Base-by-base conservation (phyloP, 768 basidiomycete genomes). In the Collybia nuda region DNA sequence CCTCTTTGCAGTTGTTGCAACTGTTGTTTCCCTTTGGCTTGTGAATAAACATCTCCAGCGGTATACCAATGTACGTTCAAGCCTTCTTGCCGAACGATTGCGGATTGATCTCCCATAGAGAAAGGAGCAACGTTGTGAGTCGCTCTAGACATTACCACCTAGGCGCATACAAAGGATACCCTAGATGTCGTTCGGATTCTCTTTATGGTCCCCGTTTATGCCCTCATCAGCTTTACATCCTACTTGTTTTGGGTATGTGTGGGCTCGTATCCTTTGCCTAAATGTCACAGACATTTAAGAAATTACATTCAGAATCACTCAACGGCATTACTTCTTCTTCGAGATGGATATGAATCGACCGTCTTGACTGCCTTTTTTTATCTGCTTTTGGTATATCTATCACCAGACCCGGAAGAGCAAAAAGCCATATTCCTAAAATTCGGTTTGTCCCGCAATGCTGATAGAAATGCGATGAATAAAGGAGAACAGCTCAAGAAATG, bases 311-410 rank as follows among this genome's bases (percentile, higher is more conserved):
- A 85, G 81, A 81, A 85, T 52, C 78, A 88, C 48, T 78, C 88
- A 1, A 84, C 87, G 0, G 83, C 85, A 2, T 68, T 88, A 22
- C 76, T 88, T 37, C 77, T 90, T 40, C 64, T 88, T 45, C 78
- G 88, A 40, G 88, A 90, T 61, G 77, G 80, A 54, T 91, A 90
- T 65, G 89, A 90, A 71, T 80, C 87, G 9, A 80, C 85, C 35
- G 83, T 90, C 11, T 70, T 92, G 52, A 86, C 84, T 0, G 74
- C 86, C 2, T 90, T 90, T 73, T 90, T 92, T 67, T 89, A 88
- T 60, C 76, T 92, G 26, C 75, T 92, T 23, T 72, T 90, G 44
- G 75, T 74, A 50, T 90, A 88, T 68, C 66, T 90, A 11, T 86
- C 85, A 0, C 82, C 79, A 38, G 76, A 84, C 55, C 63, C 73